A percentile compares a stretch with the other conserved stretches of the same genome.
Evolutionary conservation across 2,329 filamentous ascomycete species (phyloP).

Genomic region (Chaetomiaceae sp.): DNA sequence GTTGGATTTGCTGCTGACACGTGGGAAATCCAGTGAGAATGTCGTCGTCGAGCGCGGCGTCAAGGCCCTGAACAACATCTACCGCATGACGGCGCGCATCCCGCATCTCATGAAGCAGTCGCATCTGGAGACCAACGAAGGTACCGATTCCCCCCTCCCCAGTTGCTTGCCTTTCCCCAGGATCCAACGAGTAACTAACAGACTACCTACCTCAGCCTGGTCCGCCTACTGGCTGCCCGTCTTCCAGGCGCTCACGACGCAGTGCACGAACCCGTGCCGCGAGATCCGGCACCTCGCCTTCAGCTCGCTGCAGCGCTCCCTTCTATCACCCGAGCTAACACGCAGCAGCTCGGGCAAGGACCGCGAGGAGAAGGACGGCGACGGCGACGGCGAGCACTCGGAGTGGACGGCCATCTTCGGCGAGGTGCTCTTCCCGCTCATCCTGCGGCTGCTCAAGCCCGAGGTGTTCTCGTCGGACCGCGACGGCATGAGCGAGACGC

Average conservation of each 20-base stretch:
- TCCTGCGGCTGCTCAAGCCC: conserved; percentile 80
- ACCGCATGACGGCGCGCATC: conserved; percentile 74
- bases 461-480: conserved; percentile 91
- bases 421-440: conserved; percentile 88
- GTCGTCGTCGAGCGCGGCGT: conserved; percentile 71
- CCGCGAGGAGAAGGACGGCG: too few species aligned
- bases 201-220: conserved; percentile 62
- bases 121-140: conserved; percentile 81
- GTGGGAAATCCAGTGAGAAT: conserved; percentile 50
- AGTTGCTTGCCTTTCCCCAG: too few species aligned
- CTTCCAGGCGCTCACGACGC: conserved; percentile 78
- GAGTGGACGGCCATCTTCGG: conserved; percentile 95
- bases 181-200: not conserved
- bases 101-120: conserved; percentile 87
- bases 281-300: conserved; percentile 89
- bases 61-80: conserved; percentile 76
- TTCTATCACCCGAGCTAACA: conserved; percentile 79
- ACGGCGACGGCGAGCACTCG: conserved; percentile 46
- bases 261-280: conserved; percentile 91
- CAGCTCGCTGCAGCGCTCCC: conserved; percentile 74
- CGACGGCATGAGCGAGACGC: conserved; percentile 89
- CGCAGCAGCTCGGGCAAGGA: conserved; percentile 59
- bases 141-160: conserved; percentile 36
- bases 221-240: conserved; percentile 97
- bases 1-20: conserved; percentile 17